Percentiles rank a stretch among this genome's conserved stretches.
Conservation (phyloP, 176 grass and related monocot genomes). For the Pontederia crassipes region DNA sequence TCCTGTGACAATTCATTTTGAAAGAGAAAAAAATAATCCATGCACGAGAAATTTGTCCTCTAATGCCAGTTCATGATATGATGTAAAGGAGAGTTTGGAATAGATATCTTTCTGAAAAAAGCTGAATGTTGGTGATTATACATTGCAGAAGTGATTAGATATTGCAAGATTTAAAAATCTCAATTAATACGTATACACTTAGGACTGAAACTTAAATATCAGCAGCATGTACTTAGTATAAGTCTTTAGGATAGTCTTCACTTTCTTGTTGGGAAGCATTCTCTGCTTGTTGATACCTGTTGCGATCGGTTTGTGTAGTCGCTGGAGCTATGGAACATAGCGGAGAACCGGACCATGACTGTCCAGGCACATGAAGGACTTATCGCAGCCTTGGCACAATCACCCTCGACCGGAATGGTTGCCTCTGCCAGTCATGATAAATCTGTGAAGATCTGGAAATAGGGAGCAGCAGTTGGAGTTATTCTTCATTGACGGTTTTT, state of each 20-base stretch:
- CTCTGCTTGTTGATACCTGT: neutral
- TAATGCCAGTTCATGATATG: too few relatives aligned
- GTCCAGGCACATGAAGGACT: conserved; percentile 57
- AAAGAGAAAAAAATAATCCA: too few relatives aligned
- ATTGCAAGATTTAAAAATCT: too few relatives aligned
- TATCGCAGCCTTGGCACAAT: conserved; percentile 56
- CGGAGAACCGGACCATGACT: conserved; percentile 36
- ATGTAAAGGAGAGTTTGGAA: too few relatives aligned
- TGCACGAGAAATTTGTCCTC: too few relatives aligned
- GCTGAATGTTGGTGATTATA: too few relatives aligned
- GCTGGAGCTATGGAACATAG: conserved; percentile 72
- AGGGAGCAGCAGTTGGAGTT: conserved; percentile 3
- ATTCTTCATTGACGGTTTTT: too few relatives aligned
- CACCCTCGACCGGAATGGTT: conserved; percentile 35
- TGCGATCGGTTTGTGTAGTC: conserved; percentile 58
- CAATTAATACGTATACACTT: too few relatives aligned
- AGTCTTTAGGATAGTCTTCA: too few relatives aligned
- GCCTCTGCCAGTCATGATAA: conserved; percentile 91
- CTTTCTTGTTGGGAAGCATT: neutral
- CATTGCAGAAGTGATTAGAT: too few relatives aligned
- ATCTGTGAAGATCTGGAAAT: conserved; percentile 92
- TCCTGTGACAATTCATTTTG: too few relatives aligned
- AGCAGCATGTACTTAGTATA: neutral
- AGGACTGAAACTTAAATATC: neutral
- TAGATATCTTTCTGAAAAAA: too few relatives aligned